Conservation (phyloP, 164 flowering plant species). For the Platanus orientalis region DNA sequence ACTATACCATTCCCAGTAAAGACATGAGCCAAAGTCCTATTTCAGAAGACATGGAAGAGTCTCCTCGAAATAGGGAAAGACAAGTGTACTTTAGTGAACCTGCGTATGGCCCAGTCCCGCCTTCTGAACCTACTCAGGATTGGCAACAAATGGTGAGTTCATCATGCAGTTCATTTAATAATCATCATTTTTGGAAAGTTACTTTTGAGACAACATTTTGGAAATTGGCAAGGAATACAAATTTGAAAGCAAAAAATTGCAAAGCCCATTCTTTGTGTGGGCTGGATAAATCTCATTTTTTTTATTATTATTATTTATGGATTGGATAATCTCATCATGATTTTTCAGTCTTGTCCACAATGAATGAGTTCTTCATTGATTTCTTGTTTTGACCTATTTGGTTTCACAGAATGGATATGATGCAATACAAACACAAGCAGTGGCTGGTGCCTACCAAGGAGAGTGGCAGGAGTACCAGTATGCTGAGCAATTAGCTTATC, state of each 20-base stretch:
- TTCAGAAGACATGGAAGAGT: conserved; percentile 97
- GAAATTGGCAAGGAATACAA: background rate
- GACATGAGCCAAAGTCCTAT: conserved; percentile 77
- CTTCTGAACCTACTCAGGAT: conserved; percentile 57
- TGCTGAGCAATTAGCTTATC: conserved; percentile 76
- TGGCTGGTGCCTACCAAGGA: conserved; percentile 66
- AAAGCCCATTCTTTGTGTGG: too few species aligned
- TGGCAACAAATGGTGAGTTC: conserved; percentile 79
- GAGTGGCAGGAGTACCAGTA: conserved; percentile 93
- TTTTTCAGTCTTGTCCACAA: too few species aligned
- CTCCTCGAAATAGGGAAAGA: conserved; percentile 74
- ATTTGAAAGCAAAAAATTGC: background rate
- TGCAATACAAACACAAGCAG: conserved; percentile 61
- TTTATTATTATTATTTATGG: too few species aligned
- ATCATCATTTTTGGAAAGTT: background rate
- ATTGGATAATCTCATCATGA: too few species aligned
- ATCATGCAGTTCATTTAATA: background rate
- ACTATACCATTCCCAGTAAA: conserved; percentile 66
- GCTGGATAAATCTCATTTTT: too few species aligned
- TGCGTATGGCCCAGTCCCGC: conserved; percentile 84
- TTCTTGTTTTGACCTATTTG: background rate
- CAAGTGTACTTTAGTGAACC: conserved; percentile 70
- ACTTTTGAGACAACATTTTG: background rate
- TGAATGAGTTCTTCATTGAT: background rate
- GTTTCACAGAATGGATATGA: conserved; percentile 74